Evolutionary conservation across 106 monocot species (phyloP).

Genomic region (Posidonia australis): DNA sequence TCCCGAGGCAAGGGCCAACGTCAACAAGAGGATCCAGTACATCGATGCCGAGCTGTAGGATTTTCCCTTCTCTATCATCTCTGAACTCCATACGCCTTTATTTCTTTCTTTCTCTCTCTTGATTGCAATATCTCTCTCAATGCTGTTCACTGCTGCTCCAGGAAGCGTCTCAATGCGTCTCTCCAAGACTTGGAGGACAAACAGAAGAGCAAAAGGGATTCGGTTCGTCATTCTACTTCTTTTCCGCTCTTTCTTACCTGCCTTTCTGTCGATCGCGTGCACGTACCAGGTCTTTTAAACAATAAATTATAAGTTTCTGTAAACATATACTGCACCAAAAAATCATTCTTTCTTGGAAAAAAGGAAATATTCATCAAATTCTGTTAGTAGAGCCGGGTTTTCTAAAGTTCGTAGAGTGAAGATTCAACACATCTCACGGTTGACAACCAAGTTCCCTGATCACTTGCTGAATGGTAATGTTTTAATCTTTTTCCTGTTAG

Average conservation of each 20-base stretch:
- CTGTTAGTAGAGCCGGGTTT: no score
- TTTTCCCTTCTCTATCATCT: neutral
- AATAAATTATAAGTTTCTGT: no score
- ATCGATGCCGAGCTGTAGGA: conserved; percentile 78
- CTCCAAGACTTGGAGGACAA: conserved; percentile 75
- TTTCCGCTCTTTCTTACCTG: neutral
- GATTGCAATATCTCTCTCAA: neutral
- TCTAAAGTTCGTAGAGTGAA: no score
- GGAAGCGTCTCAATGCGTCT: conserved; percentile 67
- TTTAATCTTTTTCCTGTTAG: no score
- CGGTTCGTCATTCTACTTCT: conserved; percentile 29
- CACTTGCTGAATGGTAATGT: no score
- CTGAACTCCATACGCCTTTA: neutral
- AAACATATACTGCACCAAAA: no score
- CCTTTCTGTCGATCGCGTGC: no score
- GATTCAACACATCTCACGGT: no score
- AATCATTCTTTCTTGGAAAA: no score
- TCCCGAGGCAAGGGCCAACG: conserved; percentile 86
- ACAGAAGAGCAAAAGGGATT: conserved; percentile 72
- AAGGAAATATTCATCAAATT: no score
- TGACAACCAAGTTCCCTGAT: no score
- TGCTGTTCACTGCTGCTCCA: conserved; percentile 3
- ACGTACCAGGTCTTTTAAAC: no score
- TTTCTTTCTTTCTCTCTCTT: neutral
- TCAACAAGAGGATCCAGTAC: conserved; percentile 81